A percentile compares a stretch with the other conserved stretches of the same genome.
Evolutionary conservation across 2,329 filamentous ascomycete genomes (phyloP).

Genomic region (Cordyceps militaris): DNA sequence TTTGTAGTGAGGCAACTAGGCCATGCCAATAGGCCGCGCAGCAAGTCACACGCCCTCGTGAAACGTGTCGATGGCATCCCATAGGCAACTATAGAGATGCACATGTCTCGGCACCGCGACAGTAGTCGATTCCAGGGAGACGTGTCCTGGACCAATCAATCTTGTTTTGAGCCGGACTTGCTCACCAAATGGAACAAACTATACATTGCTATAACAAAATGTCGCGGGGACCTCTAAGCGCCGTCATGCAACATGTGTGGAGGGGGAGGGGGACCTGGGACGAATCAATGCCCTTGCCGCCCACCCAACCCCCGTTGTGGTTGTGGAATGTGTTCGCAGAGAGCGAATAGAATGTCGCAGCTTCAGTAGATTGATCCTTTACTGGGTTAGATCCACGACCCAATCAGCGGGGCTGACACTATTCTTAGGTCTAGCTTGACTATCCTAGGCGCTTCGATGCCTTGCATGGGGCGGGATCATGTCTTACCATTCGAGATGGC

Average conservation of each 20-base stretch:
- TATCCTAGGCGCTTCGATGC: not conserved
- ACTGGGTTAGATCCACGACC: not conserved
- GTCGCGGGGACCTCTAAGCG: not conserved
- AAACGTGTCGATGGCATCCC: not conserved
- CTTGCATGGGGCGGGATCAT: not conserved
- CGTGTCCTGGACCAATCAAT: not conserved
- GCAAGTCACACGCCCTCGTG: not conserved
- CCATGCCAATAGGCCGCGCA: not conserved
- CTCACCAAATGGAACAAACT: not conserved
- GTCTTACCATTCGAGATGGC: not conserved
- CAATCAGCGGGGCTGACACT: not conserved
- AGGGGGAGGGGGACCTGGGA: not conserved
- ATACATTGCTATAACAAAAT: not conserved
- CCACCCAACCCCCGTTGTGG: not conserved
- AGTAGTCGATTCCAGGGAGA: not conserved
- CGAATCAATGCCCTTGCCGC: slow-evolving; percentile 6
- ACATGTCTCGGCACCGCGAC: not conserved
- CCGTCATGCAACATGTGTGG: not conserved
- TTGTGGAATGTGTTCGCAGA: not conserved
- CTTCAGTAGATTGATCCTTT: not conserved
- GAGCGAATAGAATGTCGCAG: not conserved
- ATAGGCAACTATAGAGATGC: not conserved
- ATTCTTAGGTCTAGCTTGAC: not conserved
- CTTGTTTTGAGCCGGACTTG: not conserved
- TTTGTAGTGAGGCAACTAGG: not conserved